A percentile compares a stretch with the other conserved stretches of the same genome.
Evolutionary conservation across 2,329 filamentous ascomycete genomes (phyloP).

Genomic region (Aspergillus uvarum): DNA sequence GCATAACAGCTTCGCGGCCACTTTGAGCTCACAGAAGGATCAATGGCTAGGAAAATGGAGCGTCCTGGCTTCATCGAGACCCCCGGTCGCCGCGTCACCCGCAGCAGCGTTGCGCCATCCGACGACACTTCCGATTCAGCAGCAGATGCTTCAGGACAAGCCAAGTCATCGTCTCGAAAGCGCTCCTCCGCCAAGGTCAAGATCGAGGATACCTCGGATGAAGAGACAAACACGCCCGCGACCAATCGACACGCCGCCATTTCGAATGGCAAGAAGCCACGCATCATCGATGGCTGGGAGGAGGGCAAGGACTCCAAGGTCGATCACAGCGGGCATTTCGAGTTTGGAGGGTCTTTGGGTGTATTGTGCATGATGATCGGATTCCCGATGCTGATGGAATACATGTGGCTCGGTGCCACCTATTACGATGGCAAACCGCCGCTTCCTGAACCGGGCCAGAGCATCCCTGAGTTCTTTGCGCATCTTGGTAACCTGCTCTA

Average conservation of each 20-base stretch:
- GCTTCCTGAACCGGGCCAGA: slow-evolving; percentile 63
- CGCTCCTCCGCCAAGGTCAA: slow-evolving; percentile 32
- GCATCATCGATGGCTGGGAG: slow-evolving; percentile 43
- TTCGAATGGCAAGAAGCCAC: slow-evolving; percentile 26
- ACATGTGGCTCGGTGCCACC: slow-evolving; percentile 96
- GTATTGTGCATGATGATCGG: slow-evolving; percentile 82
- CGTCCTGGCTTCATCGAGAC: slow-evolving; percentile 55
- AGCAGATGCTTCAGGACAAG: slow-evolving; percentile 17
- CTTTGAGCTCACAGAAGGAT: not conserved
- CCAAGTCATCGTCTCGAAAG: slow-evolving; percentile 32
- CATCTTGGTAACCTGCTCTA: slow-evolving; percentile 74
- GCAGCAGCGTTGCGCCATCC: slow-evolving; percentile 41
- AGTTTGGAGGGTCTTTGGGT: slow-evolving; percentile 87
- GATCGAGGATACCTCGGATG: slow-evolving; percentile 27
- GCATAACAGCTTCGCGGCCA: not conserved
- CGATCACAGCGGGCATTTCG: slow-evolving; percentile 57
- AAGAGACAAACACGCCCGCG: slow-evolving; percentile 19
- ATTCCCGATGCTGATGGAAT: slow-evolving; percentile 96
- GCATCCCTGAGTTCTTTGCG: slow-evolving; percentile 66
- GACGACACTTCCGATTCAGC: slow-evolving; percentile 33
- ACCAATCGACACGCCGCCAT: slow-evolving; percentile 23
- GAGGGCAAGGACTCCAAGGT: slow-evolving; percentile 44
- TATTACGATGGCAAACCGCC: slow-evolving; percentile 89
- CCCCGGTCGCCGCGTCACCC: slow-evolving; percentile 47
- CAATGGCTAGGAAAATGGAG: slow-evolving; percentile 49